These are phyloP conservation scores for Umbelopsis ramanniana DNA, from an alignment of 192 early-diverging fungal species.

Conservation along the genomic window DNA sequence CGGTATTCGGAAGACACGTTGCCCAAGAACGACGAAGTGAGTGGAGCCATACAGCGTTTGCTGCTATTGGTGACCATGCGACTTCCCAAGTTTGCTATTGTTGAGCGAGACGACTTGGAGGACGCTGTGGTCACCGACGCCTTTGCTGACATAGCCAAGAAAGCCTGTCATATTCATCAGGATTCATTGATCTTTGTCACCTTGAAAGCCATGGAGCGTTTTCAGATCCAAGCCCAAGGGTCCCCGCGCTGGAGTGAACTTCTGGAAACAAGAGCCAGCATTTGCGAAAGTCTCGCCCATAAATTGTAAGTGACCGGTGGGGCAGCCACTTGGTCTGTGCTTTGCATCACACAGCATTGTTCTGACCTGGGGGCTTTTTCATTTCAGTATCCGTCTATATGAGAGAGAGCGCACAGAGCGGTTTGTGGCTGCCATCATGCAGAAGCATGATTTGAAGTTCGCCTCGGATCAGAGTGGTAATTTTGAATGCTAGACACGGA, in stretches of 20 bases:
- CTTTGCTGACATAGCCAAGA: slow-evolving; percentile 12
- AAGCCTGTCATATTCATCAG: slow-evolving; percentile 9
- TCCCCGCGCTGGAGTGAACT: slow-evolving; percentile 25
- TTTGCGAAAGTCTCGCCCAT: slow-evolving; percentile 6
- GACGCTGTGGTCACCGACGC: slow-evolving; percentile 8
- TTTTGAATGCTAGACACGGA: not conserved
- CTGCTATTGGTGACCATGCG: slow-evolving; percentile 4
- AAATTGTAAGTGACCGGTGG: slow-evolving; percentile 6
- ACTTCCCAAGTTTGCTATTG: slow-evolving; percentile 13
- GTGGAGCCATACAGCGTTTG: not conserved
- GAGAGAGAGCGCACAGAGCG: slow-evolving; percentile 14
- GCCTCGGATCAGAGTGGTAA: slow-evolving; percentile 10
- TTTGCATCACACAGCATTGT: not conserved
- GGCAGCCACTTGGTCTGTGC: not conserved
- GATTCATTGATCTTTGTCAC: slow-evolving; percentile 9
- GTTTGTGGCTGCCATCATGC: slow-evolving; percentile 10
- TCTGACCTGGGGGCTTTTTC: not conserved
- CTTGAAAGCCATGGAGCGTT: slow-evolving; percentile 21
- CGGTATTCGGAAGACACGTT: not conserved
- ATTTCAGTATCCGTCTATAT: not conserved
- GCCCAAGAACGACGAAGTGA: not conserved
- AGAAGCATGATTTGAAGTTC: slow-evolving; percentile 18
- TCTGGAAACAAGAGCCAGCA: slow-evolving; percentile 11
- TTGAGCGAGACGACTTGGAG: slow-evolving; percentile 21
- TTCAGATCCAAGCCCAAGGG: slow-evolving; percentile 9